These are phyloP conservation scores for Physaria fendleri DNA, from an alignment of 345 rosid genomes.

Conservation along the genomic window DNA sequence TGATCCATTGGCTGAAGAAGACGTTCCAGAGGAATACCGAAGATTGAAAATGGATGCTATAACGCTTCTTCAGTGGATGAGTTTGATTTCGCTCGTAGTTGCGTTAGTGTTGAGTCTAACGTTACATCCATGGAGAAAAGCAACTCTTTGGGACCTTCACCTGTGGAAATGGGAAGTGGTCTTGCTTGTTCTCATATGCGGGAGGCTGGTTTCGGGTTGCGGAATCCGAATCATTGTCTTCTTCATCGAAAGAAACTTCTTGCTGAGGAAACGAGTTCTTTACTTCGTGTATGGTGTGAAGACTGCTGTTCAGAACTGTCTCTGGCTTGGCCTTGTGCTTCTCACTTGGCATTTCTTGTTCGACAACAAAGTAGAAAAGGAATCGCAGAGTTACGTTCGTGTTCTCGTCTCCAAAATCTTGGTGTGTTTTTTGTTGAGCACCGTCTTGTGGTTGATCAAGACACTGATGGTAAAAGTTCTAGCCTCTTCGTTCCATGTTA, in stretches of 20 bases:
- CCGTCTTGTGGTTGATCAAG: constrained; percentile 71
- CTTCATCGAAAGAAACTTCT: constrained; percentile 69
- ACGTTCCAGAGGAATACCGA: constrained; percentile 63
- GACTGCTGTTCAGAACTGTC: constrained; percentile 81
- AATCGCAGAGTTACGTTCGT: constrained; percentile 28
- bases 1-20: constrained; percentile 52
- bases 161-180: constrained; percentile 91
- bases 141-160: constrained; percentile 40
- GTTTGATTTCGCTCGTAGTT: constrained; percentile 44
- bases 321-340: constrained; percentile 72
- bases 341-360: constrained; percentile 66
- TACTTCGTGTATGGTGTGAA: constrained; percentile 83
- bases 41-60: constrained; percentile 29
- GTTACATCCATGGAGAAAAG: constrained; percentile 28
- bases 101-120: constrained; percentile 38
- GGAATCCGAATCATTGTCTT: constrained; percentile 66
- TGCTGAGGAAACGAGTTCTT: constrained; percentile 59
- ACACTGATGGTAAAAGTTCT: constrained; percentile 75
- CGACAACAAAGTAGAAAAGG: constrained; percentile 45
- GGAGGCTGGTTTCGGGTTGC: constrained; percentile 76
- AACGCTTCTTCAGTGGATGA: constrained; percentile 63
- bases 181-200: constrained; percentile 70
- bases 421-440: constrained; percentile 58
- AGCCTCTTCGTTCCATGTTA: constrained; percentile 86
- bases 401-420: constrained; percentile 51